Conservation (phyloP, 2,329 filamentous ascomycete species). For the Penicillium digitatum region DNA sequence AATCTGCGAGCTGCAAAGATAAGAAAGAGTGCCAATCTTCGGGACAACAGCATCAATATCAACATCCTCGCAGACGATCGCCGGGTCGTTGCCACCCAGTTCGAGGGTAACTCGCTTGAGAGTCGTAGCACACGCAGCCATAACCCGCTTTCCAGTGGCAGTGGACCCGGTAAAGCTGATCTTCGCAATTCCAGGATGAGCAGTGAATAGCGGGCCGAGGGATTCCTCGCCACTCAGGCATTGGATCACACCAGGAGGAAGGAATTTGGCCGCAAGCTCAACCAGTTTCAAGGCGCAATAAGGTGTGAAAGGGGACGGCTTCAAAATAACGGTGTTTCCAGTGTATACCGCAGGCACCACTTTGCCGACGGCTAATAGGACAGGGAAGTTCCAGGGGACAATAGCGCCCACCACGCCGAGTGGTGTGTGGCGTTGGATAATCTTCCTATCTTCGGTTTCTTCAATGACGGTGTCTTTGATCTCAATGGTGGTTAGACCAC, state of each 20-base stretch:
- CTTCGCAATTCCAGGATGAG: constrained; percentile 54
- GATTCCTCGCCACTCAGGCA: constrained; percentile 53
- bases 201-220: constrained; percentile 52
- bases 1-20: constrained; percentile 54
- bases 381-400: constrained; percentile 57
- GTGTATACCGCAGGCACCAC: constrained; percentile 50
- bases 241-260: constrained; percentile 57
- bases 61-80: constrained; percentile 52
- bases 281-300: constrained; percentile 54
- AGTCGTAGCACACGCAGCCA: constrained; percentile 49
- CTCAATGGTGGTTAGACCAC: constrained; percentile 24
- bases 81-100: constrained; percentile 55
- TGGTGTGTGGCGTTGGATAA: constrained; percentile 37
- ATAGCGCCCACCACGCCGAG: constrained; percentile 50
- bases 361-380: constrained; percentile 48
- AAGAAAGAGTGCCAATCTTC: constrained; percentile 47
- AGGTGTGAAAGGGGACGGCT: constrained; percentile 51
- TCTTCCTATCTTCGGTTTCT: constrained; percentile 42
- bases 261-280: constrained; percentile 48
- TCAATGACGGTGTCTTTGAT: constrained; percentile 48
- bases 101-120: constrained; percentile 55
- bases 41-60: constrained; percentile 47
- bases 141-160: constrained; percentile 49
- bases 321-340: constrained; percentile 54
- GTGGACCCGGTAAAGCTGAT: constrained; percentile 58